These are phyloP conservation scores for Aspergillus steynii DNA, from an alignment of 495 filamentous ascomycete species.

Conservation along the genomic window DNA sequence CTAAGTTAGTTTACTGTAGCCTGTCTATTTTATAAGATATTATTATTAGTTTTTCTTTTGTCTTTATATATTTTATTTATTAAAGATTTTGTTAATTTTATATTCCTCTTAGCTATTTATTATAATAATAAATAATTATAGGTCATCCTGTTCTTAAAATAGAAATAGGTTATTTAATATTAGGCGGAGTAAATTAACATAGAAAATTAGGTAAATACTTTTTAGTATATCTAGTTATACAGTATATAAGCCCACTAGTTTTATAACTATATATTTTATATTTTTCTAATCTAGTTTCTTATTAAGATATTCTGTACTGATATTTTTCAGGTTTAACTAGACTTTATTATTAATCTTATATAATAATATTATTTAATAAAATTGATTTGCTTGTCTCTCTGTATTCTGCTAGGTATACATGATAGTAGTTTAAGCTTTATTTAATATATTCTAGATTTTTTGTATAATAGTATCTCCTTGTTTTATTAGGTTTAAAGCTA, in stretches of 20 bases:
- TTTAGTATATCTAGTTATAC: background rate
- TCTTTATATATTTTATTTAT: background rate
- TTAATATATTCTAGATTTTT: constrained; percentile 1
- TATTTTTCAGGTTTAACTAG: no score
- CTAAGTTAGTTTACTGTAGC: no score
- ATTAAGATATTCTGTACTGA: no score
- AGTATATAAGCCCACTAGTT: background rate
- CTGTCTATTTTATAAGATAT: background rate
- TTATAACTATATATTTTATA: background rate
- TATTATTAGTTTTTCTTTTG: background rate
- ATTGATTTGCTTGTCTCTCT: background rate
- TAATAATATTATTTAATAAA: background rate
- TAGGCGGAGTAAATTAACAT: background rate
- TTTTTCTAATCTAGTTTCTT: no score
- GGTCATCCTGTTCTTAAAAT: background rate
- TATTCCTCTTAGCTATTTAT: background rate
- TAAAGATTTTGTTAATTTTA: background rate
- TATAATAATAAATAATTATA: background rate
- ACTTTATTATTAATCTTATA: background rate
- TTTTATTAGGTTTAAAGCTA: background rate
- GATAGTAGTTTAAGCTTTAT: background rate
- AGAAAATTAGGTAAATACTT: background rate
- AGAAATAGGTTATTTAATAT: background rate
- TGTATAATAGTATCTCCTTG: background rate
- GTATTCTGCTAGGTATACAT: background rate